These are phyloP conservation scores for Trichoderma afroharzianum DNA, from an alignment of 2,329 filamentous ascomycete species.

Conservation along the genomic window DNA sequence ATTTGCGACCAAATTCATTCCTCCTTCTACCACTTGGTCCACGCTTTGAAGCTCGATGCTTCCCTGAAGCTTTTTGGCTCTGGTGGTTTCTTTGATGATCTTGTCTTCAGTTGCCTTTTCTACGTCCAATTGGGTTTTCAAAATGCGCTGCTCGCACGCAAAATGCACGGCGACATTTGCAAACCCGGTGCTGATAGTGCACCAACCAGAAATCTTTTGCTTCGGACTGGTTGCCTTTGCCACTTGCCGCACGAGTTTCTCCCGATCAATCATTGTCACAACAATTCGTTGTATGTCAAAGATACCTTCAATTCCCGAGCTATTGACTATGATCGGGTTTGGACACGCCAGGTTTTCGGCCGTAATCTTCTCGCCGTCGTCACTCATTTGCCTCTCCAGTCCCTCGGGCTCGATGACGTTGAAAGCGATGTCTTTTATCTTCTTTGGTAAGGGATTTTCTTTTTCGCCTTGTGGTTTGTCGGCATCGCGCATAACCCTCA, in stretches of 20 bases:
- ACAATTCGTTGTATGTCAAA: constrained; percentile 17
- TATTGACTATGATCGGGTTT: constrained; percentile 17
- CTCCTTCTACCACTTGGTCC: background rate
- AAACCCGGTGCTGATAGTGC: constrained; percentile 15
- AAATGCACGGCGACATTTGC: background rate
- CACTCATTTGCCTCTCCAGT: background rate
- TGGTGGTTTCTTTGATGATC: background rate
- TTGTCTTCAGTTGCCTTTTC: background rate
- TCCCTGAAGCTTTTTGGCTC: background rate
- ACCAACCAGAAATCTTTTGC: constrained; percentile 16
- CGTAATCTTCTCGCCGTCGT: background rate
- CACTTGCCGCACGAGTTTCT: constrained; percentile 7
- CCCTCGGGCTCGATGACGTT: background rate
- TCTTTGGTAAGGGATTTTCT: background rate
- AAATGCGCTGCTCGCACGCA: background rate
- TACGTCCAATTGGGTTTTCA: background rate
- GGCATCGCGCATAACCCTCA: background rate
- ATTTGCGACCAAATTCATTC: background rate
- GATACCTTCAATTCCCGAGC: constrained; percentile 13
- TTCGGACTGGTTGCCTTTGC: background rate
- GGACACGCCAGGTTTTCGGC: background rate
- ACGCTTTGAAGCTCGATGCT: background rate
- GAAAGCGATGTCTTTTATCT: background rate
- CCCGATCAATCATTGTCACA: constrained; percentile 7
- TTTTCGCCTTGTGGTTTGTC: background rate